Base-by-base conservation (phyloP, 164 flowering plant genomes). In the Pachysandra terminalis region DNA sequence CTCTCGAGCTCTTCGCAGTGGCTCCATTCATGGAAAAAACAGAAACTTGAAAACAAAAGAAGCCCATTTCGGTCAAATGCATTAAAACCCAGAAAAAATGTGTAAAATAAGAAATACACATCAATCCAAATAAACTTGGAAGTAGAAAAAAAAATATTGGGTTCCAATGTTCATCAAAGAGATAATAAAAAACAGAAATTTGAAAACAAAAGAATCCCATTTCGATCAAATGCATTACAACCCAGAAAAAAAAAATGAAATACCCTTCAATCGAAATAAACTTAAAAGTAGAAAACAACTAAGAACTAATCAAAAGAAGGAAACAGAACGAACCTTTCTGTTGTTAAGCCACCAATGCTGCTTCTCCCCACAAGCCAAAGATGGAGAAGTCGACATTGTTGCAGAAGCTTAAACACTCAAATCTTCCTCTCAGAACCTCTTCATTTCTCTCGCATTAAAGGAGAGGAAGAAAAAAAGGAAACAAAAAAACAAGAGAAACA, bases 291-390 rank as follows among this genome's bases (percentile, higher is more conserved):
- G n/a, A n/a, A n/a, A n/a, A n/a, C n/a, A n/a, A n/a, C 19, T 22
- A 19, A 0, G 45, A 26, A 58, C 48, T 21, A 48, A 68, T 3
- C 16, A 57, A 61, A 26, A 53, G 56, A 64, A 22, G 37, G 9
- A 62, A 61, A 51, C 48, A 53, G 24, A 48, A 10, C 53, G 0
- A 64, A 89, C 99, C 98, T 92, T 92, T 71, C 81, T 76, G 73
- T 88, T 89, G 77, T 64, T 88, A 45, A 88, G 83, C 99, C 99
- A 95, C 99, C 99, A 95, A 74, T 83, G 96, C 72, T 84, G 87
- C 87, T 83, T 92, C 60, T 90, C 97, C 25, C 62, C 78, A 40
- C 74, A 72, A 68, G 71, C 57, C 17, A 71, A 71, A 63, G 85
- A 75, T 12, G 87, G 87, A 73, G 93, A 77, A 73, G 75, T 49